Evolutionary conservation across 495 filamentous ascomycete genomes (phyloP).

Genomic region (Hypoxylon perforatum): DNA sequence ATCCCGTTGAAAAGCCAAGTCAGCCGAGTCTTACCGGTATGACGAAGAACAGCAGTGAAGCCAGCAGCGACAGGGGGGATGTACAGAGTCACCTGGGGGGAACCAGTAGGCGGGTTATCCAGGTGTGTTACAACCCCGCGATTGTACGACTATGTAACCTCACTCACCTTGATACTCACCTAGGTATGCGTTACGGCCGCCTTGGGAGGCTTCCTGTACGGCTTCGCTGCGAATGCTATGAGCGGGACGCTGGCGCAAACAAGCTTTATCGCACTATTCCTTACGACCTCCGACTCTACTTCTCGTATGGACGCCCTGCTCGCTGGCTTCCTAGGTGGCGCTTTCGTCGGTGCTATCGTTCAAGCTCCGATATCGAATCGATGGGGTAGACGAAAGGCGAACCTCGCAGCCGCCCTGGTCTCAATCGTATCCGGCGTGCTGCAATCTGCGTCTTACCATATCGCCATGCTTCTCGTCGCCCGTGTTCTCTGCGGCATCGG

Average conservation of each 20-base stretch:
- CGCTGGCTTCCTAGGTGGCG: constrained; percentile 2
- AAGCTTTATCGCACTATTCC: not conserved
- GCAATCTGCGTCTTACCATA: constrained; percentile 33
- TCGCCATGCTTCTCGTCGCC: constrained; percentile 35
- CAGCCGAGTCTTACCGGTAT: not conserved
- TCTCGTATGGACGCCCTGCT: constrained; percentile 10
- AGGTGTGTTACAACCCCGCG: not conserved
- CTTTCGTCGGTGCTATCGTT: constrained; percentile 8
- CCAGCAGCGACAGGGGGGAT: not conserved
- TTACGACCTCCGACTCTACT: constrained; percentile 2
- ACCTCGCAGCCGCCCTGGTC: constrained; percentile 3
- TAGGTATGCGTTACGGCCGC: constrained; percentile 13
- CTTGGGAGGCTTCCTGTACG: constrained; percentile 11
- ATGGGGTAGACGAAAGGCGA: constrained; percentile 3
- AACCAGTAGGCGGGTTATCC: constrained; percentile 6
- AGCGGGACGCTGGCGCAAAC: constrained; percentile 10
- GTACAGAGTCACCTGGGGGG: not conserved
- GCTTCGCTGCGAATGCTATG: constrained; percentile 12
- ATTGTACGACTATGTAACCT: not conserved
- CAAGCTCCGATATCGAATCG: constrained; percentile 4
- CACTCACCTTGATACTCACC: not conserved
- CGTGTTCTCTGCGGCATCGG: constrained; percentile 41
- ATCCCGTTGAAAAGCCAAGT: not conserved
- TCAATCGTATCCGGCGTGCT: constrained; percentile 28
- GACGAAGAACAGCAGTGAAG: not conserved